Conservation (phyloP, 2,329 filamentous ascomycete species). For the Aspergillus transmontanensis region DNA sequence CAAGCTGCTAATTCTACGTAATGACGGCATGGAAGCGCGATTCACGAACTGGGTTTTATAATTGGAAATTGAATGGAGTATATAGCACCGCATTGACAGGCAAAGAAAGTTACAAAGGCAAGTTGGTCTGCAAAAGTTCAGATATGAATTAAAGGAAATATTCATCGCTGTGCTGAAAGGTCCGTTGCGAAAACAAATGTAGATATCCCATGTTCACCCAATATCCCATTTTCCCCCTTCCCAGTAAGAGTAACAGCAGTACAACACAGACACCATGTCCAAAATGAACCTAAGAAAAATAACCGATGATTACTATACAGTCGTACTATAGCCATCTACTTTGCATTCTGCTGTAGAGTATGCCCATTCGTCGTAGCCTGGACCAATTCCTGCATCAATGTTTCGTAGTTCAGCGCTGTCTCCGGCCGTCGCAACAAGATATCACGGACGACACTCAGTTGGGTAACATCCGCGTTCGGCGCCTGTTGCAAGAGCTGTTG, state of each 20-base stretch:
- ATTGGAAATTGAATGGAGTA: not conserved
- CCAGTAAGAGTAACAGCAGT: conserved; percentile 8
- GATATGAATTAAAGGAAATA: not conserved
- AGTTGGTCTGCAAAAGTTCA: not conserved
- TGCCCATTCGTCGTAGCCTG: conserved; percentile 38
- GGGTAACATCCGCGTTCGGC: conserved; percentile 66
- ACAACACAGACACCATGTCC: conserved; percentile 16
- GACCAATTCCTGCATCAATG: conserved; percentile 46
- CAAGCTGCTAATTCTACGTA: not conserved
- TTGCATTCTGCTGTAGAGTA: conserved; percentile 22
- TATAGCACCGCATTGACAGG: not conserved
- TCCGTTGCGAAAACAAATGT: conserved; percentile 2
- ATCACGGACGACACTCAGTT: conserved; percentile 72
- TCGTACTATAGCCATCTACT: conserved; percentile 13
- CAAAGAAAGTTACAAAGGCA: not conserved
- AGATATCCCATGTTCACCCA: conserved; percentile 14
- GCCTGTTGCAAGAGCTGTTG: conserved; percentile 71
- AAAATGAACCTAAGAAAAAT: conserved; percentile 1
- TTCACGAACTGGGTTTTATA: not conserved
- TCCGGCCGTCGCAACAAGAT: conserved; percentile 68
- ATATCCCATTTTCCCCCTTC: conserved; percentile 13
- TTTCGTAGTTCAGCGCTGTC: conserved; percentile 61
- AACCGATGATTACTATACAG: conserved; percentile 20
- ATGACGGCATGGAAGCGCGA: not conserved
- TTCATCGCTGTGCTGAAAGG: conserved; percentile 4